Evolutionary conservation across 345 rosid species (phyloP).

Genomic region (Camelina neglecta): DNA sequence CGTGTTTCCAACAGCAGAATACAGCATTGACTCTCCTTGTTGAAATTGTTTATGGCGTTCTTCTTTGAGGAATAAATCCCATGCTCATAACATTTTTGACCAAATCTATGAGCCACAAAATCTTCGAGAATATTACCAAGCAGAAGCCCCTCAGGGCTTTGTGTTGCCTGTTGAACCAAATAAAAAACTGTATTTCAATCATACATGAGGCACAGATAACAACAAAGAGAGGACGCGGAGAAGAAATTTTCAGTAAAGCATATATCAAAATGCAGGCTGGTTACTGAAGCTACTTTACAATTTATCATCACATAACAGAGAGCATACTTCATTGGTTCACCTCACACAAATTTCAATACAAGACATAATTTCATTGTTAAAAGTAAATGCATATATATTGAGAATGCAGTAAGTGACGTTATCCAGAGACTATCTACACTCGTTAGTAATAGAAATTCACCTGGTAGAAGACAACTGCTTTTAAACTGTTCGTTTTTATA

Average conservation of each 20-base stretch:
- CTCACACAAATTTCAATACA: conserved; percentile 7
- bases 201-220: conserved; percentile 8
- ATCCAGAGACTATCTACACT: conserved; percentile 13
- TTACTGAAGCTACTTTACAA: conserved; percentile 21
- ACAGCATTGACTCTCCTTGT: conserved; percentile 68
- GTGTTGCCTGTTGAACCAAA: conserved; percentile 54
- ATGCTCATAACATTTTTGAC: conserved; percentile 78
- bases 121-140: conserved; percentile 91
- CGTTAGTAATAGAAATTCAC: conserved; percentile 48
- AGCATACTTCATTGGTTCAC: conserved; percentile 28
- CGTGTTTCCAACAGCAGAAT: conserved; percentile 85
- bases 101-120: conserved; percentile 73
- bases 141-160: conserved; percentile 56
- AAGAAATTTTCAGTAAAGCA: conserved; percentile 13
- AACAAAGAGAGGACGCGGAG: conserved; percentile 14
- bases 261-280: conserved; percentile 18
- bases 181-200: conserved; percentile 20
- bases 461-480: conserved; percentile 87
- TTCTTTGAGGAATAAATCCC: conserved; percentile 58
- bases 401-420: conserved; percentile 17
- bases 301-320: conserved; percentile 30
- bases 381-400: conserved; percentile 12
- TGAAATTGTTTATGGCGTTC: conserved; percentile 68
- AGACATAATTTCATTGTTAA: conserved; percentile 13
- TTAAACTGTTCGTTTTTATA: conserved; percentile 56